phyloP scores from a whole-genome alignment of 2,329 filamentous ascomycete species.

The Penicillium sp. region DNA sequence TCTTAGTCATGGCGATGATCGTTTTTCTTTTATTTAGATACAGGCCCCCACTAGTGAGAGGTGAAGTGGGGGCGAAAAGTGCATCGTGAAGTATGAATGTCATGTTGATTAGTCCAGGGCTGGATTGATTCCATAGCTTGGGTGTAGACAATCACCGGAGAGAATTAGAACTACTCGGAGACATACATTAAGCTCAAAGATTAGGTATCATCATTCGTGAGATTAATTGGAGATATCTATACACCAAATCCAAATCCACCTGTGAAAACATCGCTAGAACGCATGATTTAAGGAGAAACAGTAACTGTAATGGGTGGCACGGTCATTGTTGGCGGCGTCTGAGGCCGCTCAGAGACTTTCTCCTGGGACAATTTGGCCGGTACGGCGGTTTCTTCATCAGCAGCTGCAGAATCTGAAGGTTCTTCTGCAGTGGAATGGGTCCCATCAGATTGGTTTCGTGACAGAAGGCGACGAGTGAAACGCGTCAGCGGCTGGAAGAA shows the following conservation, averaged over 20 bases:
- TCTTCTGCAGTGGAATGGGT: constrained; percentile 14
- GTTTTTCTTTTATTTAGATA: too few relatives aligned
- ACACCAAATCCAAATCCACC: constrained; percentile 1
- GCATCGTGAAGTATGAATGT: too few relatives aligned
- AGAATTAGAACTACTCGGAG: too few relatives aligned
- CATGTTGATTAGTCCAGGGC: too few relatives aligned
- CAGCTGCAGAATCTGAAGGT: constrained; percentile 4
- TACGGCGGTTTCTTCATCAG: constrained; percentile 7
- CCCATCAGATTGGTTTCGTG: constrained; percentile 6
- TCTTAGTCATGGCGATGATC: too few relatives aligned
- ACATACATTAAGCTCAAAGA: too few relatives aligned
- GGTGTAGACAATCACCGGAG: too few relatives aligned
- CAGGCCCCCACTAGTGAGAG: too few relatives aligned
- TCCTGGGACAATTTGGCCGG: constrained; percentile 2
- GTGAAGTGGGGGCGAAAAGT: too few relatives aligned
- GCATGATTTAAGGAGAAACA: constrained; percentile 21
- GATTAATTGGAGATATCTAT: background rate
- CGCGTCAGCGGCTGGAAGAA: constrained; percentile 23
- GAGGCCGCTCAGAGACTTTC: constrained; percentile 17
- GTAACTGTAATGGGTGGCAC: constrained; percentile 40
- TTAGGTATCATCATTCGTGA: too few relatives aligned
- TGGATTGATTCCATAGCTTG: too few relatives aligned
- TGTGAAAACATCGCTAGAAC: constrained; percentile 2
- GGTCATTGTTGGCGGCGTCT: constrained; percentile 17
- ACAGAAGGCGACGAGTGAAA: constrained; percentile 18